A percentile compares a stretch with the other conserved stretches of the same genome.
These are phyloP conservation scores for Puccinia coronata DNA, from an alignment of 1,284 basidiomycete species.

Conservation along the genomic window DNA sequence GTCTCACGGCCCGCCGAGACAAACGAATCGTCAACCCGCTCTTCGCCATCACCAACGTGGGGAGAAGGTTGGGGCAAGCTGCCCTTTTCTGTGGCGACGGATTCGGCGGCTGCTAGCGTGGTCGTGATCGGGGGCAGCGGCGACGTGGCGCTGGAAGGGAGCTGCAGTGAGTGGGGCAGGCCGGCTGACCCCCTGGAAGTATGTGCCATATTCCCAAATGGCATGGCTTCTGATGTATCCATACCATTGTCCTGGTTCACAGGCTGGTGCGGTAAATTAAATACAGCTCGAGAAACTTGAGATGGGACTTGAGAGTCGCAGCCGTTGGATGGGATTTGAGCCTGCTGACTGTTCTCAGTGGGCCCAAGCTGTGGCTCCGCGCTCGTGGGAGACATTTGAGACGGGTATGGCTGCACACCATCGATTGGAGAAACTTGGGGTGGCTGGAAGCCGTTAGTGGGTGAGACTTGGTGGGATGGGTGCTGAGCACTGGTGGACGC, in stretches of 20 bases:
- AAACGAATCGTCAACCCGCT: not conserved
- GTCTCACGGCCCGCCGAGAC: not conserved
- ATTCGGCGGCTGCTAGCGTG: not conserved
- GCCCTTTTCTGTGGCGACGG: not conserved
- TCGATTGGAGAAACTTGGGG: slow-evolving; percentile 8
- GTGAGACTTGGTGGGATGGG: slow-evolving; percentile 2
- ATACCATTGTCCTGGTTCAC: not conserved
- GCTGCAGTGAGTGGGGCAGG: not conserved
- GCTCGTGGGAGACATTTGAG: not conserved
- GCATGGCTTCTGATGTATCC: not conserved
- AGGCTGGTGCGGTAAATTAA: not conserved
- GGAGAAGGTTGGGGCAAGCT: not conserved
- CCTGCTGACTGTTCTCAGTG: not conserved
- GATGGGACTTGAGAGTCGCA: not conserved
- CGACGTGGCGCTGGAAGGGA: not conserved
- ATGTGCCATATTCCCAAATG: not conserved
- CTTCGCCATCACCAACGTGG: not conserved
- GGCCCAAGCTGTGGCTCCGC: not conserved
- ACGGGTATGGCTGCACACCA: not conserved
- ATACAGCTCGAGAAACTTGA: not conserved
- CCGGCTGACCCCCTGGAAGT: not conserved
- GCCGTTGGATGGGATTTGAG: slow-evolving; percentile 2
- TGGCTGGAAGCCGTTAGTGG: slow-evolving; percentile 25
- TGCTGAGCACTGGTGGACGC: not conserved
- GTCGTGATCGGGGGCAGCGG: slow-evolving; percentile 15